phyloP scores from a whole-genome alignment of 208 protist genomes.

The Trichomonas gallinae region DNA sequence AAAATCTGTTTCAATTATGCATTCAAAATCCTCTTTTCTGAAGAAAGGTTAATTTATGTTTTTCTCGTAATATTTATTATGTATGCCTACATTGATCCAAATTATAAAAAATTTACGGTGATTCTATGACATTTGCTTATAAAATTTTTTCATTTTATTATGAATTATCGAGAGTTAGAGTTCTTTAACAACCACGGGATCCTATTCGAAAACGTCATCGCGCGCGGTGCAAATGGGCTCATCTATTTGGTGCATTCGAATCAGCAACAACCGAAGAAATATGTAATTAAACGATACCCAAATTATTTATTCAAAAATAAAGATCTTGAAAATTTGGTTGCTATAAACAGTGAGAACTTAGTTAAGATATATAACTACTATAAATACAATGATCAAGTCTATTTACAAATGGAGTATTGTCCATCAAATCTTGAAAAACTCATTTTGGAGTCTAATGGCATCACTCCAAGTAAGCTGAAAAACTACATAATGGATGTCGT shows the following conservation, averaged over 20 bases:
- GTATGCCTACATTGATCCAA: too few species aligned
- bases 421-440: background rate
- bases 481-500: background rate
- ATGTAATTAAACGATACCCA: background rate
- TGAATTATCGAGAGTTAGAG: background rate
- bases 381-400: background rate
- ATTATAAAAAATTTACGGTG: too few species aligned
- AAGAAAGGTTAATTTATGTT: too few species aligned
- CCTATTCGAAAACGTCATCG: background rate
- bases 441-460: background rate
- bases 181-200: background rate
- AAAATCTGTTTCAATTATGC: too few species aligned
- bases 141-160: background rate
- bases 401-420: background rate
- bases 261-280: background rate
- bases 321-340: background rate
- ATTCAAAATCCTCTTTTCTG: too few species aligned
- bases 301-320: background rate
- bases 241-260: background rate
- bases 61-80: too few species aligned
- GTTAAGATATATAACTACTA: background rate
- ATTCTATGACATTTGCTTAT: too few species aligned
- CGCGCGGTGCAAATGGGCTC: background rate
- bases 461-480: background rate
- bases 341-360: background rate